Evolutionary conservation across 129 eudicot genomes (phyloP).

Genomic region (Helichrysum umbraculigerum): DNA sequence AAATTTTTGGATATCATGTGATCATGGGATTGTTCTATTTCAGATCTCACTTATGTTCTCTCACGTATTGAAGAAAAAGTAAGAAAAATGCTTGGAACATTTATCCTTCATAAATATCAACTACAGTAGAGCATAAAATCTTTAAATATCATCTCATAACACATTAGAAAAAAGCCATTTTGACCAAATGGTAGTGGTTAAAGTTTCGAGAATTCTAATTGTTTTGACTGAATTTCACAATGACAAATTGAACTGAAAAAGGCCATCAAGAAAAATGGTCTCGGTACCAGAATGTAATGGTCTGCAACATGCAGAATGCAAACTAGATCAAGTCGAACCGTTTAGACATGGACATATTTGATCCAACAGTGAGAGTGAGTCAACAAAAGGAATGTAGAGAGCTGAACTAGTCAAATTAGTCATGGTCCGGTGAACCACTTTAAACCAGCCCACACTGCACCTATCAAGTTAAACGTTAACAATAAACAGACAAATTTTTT

Average conservation of each 20-base stretch:
- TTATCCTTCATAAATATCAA: no score
- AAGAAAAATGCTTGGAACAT: no score
- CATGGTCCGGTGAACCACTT: not conserved
- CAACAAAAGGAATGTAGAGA: not conserved
- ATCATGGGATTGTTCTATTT: slow-evolving; percentile 13
- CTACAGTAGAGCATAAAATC: no score
- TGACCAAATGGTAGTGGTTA: slow-evolving; percentile 24
- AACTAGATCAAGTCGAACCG: not conserved
- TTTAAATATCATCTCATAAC: no score
- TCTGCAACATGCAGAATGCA: slow-evolving; percentile 16
- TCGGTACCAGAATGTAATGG: not conserved
- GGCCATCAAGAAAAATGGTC: slow-evolving; percentile 16
- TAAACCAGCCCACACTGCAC: not conserved
- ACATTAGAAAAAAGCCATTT: not conserved
- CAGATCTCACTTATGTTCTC: not conserved
- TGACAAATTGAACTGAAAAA: not conserved
- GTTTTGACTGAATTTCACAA: slow-evolving; percentile 12
- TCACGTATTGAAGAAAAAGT: no score
- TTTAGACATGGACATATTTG: not conserved
- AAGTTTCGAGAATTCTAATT: slow-evolving; percentile 5
- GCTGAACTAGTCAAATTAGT: not conserved
- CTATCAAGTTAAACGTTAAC: not conserved
- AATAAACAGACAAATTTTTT: not conserved
- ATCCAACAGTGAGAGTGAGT: slow-evolving; percentile 16
- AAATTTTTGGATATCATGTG: slow-evolving; percentile 30